Evolutionary conservation across 2,329 filamentous ascomycete genomes (phyloP), one percentile per base, ranked within the genome.

Genomic region (Aspergillus sp.): DNA sequence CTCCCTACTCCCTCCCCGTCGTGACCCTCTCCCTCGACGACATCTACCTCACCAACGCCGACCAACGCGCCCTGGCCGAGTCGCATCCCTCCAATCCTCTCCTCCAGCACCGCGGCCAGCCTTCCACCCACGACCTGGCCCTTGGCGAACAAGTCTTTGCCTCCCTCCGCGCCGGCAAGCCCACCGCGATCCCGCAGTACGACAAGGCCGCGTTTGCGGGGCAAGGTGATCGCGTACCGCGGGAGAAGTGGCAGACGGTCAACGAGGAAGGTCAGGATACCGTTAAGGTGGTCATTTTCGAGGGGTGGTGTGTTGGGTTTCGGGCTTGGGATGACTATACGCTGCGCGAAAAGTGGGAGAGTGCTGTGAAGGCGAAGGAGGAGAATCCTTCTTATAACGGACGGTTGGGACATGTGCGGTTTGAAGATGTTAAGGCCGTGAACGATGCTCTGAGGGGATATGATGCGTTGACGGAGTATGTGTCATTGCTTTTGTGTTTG

Each of bases 231-330:
- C 82, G 89, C 43, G 72, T 79, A 1, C 79, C 83, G 0, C 68
- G 77, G 47, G 69, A 67, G 7, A 61, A 75, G 41, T 94, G 88
- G 86, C 69, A 74, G 28, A 67, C 78, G 27, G 65, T 73, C 29
- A 75, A 74, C 48, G 47, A 48, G 26, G 48, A 68, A 3, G 63
- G 55, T 1, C 49, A 67, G 30, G 44, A 58, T 7, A 63, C 57
- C 36, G 58, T 80, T 2, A 74, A 77, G 44, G 80, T 91, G 5
- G 76, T 95, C 26, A 79, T 95, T 44, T 82, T 95, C 52, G 89
- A 96, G 66, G 89, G 90, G 12, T 95, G 89, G 90, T 93, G 85
- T 64, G 81, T 94, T 8, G 90, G 88, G 2, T 95, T 95, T 69
- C 80, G 82, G 4, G 67, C 84, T 0, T 66, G 90, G 8, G 57